Conservation (phyloP, 1,139 yeast genomes). For the Candida labiduridarum region DNA sequence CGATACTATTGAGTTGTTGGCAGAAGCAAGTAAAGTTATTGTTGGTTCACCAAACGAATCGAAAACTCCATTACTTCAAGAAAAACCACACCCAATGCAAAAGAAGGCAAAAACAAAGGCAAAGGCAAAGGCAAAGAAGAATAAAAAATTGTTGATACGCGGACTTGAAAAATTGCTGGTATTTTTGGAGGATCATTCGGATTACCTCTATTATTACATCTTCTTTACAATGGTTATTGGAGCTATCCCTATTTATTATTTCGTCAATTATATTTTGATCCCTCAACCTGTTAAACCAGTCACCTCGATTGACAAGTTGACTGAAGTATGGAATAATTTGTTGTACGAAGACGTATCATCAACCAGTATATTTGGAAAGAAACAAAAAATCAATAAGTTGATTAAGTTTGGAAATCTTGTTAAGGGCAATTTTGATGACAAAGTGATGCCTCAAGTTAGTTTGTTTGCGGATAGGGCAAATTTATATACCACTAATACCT, state of each 20-base stretch:
- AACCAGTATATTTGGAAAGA: constrained; percentile 7
- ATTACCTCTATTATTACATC: constrained; percentile 21
- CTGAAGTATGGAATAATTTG: constrained; percentile 14
- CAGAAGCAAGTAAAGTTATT: constrained; percentile 1
- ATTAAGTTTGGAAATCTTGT: constrained; percentile 5
- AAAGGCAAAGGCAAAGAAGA: not conserved
- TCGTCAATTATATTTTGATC: constrained; percentile 1
- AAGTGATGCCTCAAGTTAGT: not conserved
- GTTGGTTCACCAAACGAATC: not conserved
- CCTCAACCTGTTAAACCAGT: constrained; percentile 8
- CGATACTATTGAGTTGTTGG: constrained; percentile 9
- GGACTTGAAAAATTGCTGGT: constrained; percentile 13
- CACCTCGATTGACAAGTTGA: constrained; percentile 13
- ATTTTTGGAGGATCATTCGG: constrained; percentile 22
- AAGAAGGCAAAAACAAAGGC: not conserved
- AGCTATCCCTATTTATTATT: constrained; percentile 11
- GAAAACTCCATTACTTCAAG: not conserved
- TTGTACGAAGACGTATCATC: constrained; percentile 17
- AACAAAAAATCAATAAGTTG: constrained; percentile 11
- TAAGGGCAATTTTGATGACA: not conserved
- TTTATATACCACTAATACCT: not conserved
- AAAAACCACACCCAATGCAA: not conserved
- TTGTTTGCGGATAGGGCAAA: not conserved
- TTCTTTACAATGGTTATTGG: constrained; percentile 15
- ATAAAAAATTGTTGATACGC: constrained; percentile 2